phyloP scores from a whole-genome alignment of 1,284 basidiomycete species.

The Tetrapyrgos nigripes region DNA sequence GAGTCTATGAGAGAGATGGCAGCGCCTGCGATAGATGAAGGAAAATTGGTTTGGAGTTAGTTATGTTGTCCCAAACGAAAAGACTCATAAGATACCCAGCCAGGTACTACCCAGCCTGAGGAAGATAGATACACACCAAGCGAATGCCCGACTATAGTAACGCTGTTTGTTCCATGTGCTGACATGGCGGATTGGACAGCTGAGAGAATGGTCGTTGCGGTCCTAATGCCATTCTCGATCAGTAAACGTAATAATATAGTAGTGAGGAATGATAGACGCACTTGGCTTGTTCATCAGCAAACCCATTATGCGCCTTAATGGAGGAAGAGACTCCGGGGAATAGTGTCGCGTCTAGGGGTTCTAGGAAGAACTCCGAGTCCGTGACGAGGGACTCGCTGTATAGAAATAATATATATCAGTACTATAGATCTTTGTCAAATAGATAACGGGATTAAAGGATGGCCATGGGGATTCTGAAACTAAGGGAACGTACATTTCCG shows the following conservation, averaged over 20 bases:
- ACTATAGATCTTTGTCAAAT: no score
- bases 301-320: slow-evolving; percentile 64
- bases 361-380: slow-evolving; percentile 54
- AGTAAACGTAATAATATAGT: not conserved
- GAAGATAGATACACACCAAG: slow-evolving; percentile 40
- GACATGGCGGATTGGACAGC: slow-evolving; percentile 52
- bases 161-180: slow-evolving; percentile 42
- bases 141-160: slow-evolving; percentile 63
- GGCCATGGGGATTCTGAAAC: not conserved
- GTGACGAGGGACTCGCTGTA: slow-evolving; percentile 56
- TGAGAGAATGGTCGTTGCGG: slow-evolving; percentile 53
- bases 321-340: slow-evolving; percentile 62
- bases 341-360: slow-evolving; percentile 46
- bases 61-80: no score
- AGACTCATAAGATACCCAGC: not conserved
- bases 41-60: no score
- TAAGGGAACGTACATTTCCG: slow-evolving; percentile 47
- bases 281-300: slow-evolving; percentile 58
- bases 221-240: slow-evolving; percentile 36
- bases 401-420: no score
- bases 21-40: no score
- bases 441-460: not conserved
- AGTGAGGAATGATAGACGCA: slow-evolving; percentile 30
- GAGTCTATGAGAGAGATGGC: slow-evolving; percentile 55
- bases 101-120: not conserved